phyloP scores from a whole-genome alignment of 2,329 filamentous ascomycete genomes.

The Myriosclerotinia scirpicola region DNA sequence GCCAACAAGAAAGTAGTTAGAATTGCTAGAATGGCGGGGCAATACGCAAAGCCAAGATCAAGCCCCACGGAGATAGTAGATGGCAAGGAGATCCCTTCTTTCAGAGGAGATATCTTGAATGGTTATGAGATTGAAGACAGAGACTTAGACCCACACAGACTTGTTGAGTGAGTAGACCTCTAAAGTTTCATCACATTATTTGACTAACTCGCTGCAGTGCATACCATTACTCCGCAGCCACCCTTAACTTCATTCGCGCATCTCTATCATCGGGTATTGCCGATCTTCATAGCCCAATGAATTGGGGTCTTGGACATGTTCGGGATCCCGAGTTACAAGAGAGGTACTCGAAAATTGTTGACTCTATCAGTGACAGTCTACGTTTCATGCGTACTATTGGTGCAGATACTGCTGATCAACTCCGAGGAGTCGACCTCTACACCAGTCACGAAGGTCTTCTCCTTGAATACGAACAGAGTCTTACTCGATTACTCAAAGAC shows the following conservation, averaged over 20 bases:
- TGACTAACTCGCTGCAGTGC: constrained; percentile 52
- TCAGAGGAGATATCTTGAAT: constrained; percentile 94
- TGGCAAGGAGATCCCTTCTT: constrained; percentile 80
- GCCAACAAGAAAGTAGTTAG: constrained; percentile 78
- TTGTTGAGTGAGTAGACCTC: constrained; percentile 61
- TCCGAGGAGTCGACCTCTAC: constrained; percentile 92
- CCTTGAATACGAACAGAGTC: constrained; percentile 87
- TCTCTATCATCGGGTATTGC: constrained; percentile 85
- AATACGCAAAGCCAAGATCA: constrained; percentile 94
- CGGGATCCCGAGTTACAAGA: constrained; percentile 77
- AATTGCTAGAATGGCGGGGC: constrained; percentile 93
- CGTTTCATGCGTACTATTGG: constrained; percentile 95
- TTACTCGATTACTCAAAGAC: constrained; percentile 74
- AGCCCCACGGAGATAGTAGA: constrained; percentile 81
- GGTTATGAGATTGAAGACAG: constrained; percentile 77
- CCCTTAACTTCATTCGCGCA: constrained; percentile 87
- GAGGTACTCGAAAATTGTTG: constrained; percentile 83
- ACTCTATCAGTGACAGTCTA: constrained; percentile 83
- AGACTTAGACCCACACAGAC: constrained; percentile 75
- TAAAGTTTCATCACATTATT: not conserved
- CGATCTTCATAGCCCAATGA: constrained; percentile 87
- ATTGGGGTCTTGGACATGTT: constrained; percentile 94
- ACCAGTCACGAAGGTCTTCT: constrained; percentile 94
- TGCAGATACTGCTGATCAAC: constrained; percentile 77
- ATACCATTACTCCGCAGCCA: constrained; percentile 94